These are phyloP conservation scores for Psilocybe tampanensis DNA, from an alignment of 768 basidiomycete species.

Conservation along the genomic window DNA sequence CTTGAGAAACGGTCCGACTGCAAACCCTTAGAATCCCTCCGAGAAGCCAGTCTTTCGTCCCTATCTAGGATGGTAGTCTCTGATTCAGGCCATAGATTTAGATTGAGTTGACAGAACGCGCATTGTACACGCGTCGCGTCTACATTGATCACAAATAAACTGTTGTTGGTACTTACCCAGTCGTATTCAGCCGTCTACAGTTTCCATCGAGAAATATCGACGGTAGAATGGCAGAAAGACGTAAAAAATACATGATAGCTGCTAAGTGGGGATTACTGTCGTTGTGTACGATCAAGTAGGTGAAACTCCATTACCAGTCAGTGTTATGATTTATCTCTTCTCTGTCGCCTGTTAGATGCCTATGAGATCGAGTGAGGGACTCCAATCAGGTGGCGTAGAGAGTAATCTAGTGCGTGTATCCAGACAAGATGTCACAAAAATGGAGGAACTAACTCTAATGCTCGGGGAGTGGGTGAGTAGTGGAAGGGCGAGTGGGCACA, in stretches of 20 bases:
- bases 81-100: neutral
- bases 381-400: conserved; percentile 20
- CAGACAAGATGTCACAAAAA: conserved; percentile 15
- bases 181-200: neutral
- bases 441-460: conserved; percentile 19
- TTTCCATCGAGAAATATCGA: conserved; percentile 3
- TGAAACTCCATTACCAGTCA: neutral
- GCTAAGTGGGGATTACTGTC: conserved; percentile 3
- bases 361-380: conserved; percentile 6
- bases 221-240: conserved; percentile 16
- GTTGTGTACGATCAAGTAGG: neutral
- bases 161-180: neutral
- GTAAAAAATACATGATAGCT: conserved; percentile 10
- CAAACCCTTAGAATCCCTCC: conserved; percentile 14
- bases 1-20: neutral
- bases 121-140: neutral
- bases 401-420: conserved; percentile 19
- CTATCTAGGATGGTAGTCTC: neutral
- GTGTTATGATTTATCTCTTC: conserved; percentile 1
- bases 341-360: neutral
- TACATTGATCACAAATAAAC: neutral
- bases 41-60: conserved; percentile 6
- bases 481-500: conserved; percentile 7
- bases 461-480: conserved; percentile 2
- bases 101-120: neutral